A percentile compares a stretch with the other conserved stretches of the same genome.
phyloP scores from a whole-genome alignment of 176 grass and related monocot species.

The Phragmites australis region DNA sequence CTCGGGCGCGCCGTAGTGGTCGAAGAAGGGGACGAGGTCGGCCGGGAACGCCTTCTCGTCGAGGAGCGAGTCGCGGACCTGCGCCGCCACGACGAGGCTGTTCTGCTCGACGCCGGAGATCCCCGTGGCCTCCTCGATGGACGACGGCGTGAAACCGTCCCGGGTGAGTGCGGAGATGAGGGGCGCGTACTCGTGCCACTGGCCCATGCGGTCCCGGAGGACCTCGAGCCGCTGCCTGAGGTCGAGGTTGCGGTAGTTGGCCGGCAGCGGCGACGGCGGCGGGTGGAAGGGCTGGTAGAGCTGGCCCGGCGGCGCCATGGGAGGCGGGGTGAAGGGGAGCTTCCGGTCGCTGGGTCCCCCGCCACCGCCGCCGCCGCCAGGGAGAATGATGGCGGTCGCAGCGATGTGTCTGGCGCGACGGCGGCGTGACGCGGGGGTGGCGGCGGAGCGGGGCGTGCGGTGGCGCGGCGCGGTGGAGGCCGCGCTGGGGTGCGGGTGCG shows the following conservation, averaged over 20 bases:
- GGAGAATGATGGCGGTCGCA: slow-evolving; percentile 34
- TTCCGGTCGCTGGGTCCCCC: slow-evolving; percentile 10
- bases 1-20: slow-evolving; percentile 57
- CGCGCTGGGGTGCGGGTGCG: slow-evolving; percentile 32
- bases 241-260: slow-evolving; percentile 48
- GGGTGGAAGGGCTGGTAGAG: slow-evolving; percentile 80
- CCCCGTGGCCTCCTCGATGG: slow-evolving; percentile 78
- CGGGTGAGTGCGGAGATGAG: slow-evolving; percentile 60
- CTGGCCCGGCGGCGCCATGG: slow-evolving; percentile 42
- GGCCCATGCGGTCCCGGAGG: slow-evolving; percentile 66
- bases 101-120: slow-evolving; percentile 88
- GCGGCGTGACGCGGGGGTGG: neutral
- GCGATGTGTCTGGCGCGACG: slow-evolving; percentile 34
- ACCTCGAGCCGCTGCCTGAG: slow-evolving; percentile 57
- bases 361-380: neutral
- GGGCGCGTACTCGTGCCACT: slow-evolving; percentile 84
- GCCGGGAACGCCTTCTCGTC: slow-evolving; percentile 20
- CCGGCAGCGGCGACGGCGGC: slow-evolving; percentile 59
- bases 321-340: slow-evolving; percentile 60
- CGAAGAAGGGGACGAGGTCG: slow-evolving; percentile 66
- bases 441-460: neutral
- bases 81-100: slow-evolving; percentile 56
- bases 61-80: slow-evolving; percentile 79
- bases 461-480: neutral
- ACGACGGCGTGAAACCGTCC: slow-evolving; percentile 76